Percentiles rank a stretch among this genome's conserved stretches.
These are phyloP conservation scores for Colletotrichum sp. DNA, from an alignment of 2,329 filamentous ascomycete species.

Conservation along the genomic window DNA sequence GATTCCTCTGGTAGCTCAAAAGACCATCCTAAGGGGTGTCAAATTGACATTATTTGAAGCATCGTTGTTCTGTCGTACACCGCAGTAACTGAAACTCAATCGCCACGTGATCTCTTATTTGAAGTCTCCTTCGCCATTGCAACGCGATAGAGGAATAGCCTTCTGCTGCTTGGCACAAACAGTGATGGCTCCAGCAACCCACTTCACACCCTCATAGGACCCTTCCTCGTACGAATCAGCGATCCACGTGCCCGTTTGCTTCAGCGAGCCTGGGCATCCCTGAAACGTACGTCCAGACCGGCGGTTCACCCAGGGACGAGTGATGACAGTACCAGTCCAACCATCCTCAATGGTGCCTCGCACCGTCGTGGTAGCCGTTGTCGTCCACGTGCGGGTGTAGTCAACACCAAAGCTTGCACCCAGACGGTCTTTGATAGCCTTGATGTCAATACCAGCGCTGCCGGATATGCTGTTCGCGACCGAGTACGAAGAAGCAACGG, in stretches of 20 bases:
- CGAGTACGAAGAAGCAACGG: background rate
- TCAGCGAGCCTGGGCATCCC: background rate
- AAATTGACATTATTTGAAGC: no score
- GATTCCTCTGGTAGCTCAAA: background rate
- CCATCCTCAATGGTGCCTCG: background rate
- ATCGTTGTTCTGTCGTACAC: background rate
- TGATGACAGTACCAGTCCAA: background rate
- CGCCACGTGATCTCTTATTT: background rate
- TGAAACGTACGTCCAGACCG: background rate
- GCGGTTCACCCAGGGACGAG: background rate
- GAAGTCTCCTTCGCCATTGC: background rate
- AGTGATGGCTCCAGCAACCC: constrained; percentile 4
- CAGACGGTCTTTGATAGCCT: background rate
- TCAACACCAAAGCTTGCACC: background rate
- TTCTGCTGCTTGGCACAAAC: background rate
- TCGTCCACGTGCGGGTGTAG: constrained; percentile 2
- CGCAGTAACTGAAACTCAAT: background rate
- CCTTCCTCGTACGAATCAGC: constrained; percentile 3
- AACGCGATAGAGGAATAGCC: background rate
- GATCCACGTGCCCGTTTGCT: constrained; percentile 1
- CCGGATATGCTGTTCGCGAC: background rate
- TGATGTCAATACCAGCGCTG: background rate
- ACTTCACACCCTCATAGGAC: constrained; percentile 3
- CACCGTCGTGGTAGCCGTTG: background rate
- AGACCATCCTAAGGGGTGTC: no score